These are phyloP conservation scores for Glycine soja DNA, from an alignment of 306 rosid genomes.

Conservation along the genomic window DNA sequence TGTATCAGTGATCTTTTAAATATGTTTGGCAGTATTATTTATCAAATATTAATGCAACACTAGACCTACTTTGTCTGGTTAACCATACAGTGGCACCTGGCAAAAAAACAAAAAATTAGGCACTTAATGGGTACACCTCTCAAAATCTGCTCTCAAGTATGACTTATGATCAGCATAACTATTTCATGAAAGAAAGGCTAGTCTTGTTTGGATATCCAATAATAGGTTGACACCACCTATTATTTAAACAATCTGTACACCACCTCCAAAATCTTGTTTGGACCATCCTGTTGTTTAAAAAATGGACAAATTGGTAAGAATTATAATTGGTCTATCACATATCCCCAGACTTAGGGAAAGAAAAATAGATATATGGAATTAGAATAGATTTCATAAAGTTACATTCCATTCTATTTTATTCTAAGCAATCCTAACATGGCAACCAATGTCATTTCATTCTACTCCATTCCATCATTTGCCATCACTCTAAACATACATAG, in stretches of 20 bases:
- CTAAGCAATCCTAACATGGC: constrained; percentile 5
- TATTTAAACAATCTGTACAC: too few species aligned
- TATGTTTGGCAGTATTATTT: too few species aligned
- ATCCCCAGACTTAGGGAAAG: background rate
- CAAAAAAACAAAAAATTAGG: background rate
- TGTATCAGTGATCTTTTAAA: too few species aligned
- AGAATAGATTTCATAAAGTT: background rate
- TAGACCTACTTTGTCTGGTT: background rate
- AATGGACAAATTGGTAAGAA: background rate
- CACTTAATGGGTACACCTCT: background rate
- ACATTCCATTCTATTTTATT: background rate
- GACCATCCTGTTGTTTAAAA: background rate
- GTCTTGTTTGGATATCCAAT: background rate
- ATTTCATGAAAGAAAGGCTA: background rate
- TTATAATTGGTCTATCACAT: background rate
- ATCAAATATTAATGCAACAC: too few species aligned
- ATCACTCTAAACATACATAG: constrained; percentile 22
- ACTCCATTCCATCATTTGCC: constrained; percentile 11
- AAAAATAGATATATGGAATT: constrained; percentile 6
- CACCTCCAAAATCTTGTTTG: too few species aligned
- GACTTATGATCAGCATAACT: background rate
- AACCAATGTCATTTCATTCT: background rate
- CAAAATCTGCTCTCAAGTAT: background rate
- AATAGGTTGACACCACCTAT: too few species aligned
- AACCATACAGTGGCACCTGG: background rate